A percentile compares a stretch with the other conserved stretches of the same genome.
These are phyloP conservation scores for Nephelium lappaceum DNA, from an alignment of 345 rosid species.

Conservation along the genomic window DNA sequence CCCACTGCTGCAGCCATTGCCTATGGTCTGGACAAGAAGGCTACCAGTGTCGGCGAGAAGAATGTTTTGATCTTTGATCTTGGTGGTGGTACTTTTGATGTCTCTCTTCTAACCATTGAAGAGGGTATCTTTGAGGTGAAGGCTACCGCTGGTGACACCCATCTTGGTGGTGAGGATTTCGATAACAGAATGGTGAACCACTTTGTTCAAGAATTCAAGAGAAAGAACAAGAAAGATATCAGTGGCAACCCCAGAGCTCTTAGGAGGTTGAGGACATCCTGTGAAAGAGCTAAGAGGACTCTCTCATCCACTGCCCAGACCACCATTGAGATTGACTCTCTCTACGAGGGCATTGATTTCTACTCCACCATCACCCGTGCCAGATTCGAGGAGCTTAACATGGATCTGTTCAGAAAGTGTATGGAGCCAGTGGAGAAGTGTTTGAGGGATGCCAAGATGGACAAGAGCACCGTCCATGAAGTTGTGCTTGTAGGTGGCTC, in stretches of 20 bases:
- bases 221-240: conserved; percentile 76
- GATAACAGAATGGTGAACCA: conserved; percentile 84
- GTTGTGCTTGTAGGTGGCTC: conserved; percentile 83
- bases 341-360: conserved; percentile 72
- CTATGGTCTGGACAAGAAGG: conserved; percentile 80
- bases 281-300: conserved; percentile 75
- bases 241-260: conserved; percentile 78
- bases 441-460: conserved; percentile 76
- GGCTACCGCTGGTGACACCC: conserved; percentile 80
- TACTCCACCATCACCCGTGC: conserved; percentile 73
- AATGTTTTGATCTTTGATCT: conserved; percentile 75
- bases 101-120: conserved; percentile 76
- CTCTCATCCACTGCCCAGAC: conserved; percentile 73
- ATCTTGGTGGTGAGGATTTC: conserved; percentile 80
- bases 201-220: conserved; percentile 76
- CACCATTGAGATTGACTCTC: conserved; percentile 72
- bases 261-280: conserved; percentile 75
- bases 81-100: conserved; percentile 85
- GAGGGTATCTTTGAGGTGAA: conserved; percentile 84
- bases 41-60: conserved; percentile 77
- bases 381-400: conserved; percentile 74
- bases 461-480: conserved; percentile 71
- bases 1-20: conserved; percentile 89
- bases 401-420: conserved; percentile 74
- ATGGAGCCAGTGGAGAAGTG: conserved; percentile 80